Evolutionary conservation across 2,329 filamentous ascomycete genomes (phyloP), one percentile per base, ranked within the genome.

Genomic region (Penicillium sclerotigenum): DNA sequence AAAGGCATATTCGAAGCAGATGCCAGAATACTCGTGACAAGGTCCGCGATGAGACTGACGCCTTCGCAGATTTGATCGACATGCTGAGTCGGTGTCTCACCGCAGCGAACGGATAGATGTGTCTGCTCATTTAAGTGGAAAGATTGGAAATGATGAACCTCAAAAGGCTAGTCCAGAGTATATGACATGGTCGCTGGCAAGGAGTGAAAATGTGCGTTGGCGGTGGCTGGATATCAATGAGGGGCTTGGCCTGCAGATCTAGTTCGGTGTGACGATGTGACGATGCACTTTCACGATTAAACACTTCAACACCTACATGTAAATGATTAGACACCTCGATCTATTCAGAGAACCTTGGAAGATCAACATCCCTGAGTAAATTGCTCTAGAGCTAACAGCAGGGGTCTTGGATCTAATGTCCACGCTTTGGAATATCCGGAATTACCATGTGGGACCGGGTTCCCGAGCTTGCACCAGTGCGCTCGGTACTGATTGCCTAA

Each of bases 1-100:
- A 68, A 22, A 68, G 47, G 14, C 53, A 56, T 28, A 71, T 66
- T 5, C 63, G 63, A 26, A 69, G 54, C 10, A 72, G 36, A 50
- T 65, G 70, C 56, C 61, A 56, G 28, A 69, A 56, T 1, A 62
- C 47, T 5, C 53, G 63, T 4, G 58, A 41, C 11, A 64, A 29
- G 8, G 24, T 48, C 37, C 54, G 43, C 49, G 31, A 59, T 41
- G 47, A 54, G 51, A 26, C 48, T 37, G 34, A 59, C 22, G 34
- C 58, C 43, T 43, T 56, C 34, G 50, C 40, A 45, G 43, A 58
- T 45, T 60, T 53, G 53, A 64, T 56, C 9, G 52, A 18, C 40
- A 53, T 41, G 10, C 10, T 18, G 31, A 62, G 51, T 31, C 57
- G 51, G 43, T 56, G 61, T 56, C 53, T 60, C 47, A 67, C 56